These are phyloP conservation scores for Penicillium argentinense DNA, from an alignment of 495 filamentous ascomycete species.

Conservation along the genomic window DNA sequence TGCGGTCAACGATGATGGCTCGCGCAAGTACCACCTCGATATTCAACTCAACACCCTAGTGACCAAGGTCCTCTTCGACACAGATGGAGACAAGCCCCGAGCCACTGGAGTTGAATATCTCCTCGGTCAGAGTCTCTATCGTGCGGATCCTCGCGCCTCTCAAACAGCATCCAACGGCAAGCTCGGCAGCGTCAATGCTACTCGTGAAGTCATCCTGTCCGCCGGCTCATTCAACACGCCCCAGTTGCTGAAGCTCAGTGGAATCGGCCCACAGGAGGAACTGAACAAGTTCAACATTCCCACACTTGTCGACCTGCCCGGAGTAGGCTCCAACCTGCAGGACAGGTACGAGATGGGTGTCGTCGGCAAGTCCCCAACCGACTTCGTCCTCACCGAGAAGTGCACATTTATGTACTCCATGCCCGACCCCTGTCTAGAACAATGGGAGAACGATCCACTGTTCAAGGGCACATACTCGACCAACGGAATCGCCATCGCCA, in stretches of 20 bases:
- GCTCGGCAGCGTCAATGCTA: slow-evolving; percentile 47
- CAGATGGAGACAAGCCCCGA: slow-evolving; percentile 37
- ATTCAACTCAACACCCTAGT: slow-evolving; percentile 59
- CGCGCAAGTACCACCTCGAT: slow-evolving; percentile 56
- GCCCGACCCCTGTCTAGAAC: slow-evolving; percentile 49
- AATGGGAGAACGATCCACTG: slow-evolving; percentile 40
- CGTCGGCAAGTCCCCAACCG: slow-evolving; percentile 41
- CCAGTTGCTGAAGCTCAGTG: slow-evolving; percentile 64
- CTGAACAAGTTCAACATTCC: slow-evolving; percentile 50
- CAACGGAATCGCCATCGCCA: slow-evolving; percentile 46
- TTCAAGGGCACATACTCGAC: slow-evolving; percentile 48
- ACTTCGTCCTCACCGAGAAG: slow-evolving; percentile 45
- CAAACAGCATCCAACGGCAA: slow-evolving; percentile 28
- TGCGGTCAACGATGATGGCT: slow-evolving; percentile 52
- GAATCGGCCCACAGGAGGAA: slow-evolving; percentile 56
- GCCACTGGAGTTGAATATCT: slow-evolving; percentile 68
- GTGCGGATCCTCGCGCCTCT: slow-evolving; percentile 50
- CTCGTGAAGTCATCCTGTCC: slow-evolving; percentile 62
- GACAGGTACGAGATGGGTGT: slow-evolving; percentile 61
- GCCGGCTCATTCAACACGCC: slow-evolving; percentile 64
- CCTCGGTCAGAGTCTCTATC: slow-evolving; percentile 56
- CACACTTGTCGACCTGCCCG: slow-evolving; percentile 55
- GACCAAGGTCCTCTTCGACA: slow-evolving; percentile 59
- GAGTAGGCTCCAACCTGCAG: slow-evolving; percentile 66
- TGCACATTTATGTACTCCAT: slow-evolving; percentile 48